Evolutionary conservation across 2,329 filamentous ascomycete species (phyloP).

Genomic region (Coniochaeta sp.): DNA sequence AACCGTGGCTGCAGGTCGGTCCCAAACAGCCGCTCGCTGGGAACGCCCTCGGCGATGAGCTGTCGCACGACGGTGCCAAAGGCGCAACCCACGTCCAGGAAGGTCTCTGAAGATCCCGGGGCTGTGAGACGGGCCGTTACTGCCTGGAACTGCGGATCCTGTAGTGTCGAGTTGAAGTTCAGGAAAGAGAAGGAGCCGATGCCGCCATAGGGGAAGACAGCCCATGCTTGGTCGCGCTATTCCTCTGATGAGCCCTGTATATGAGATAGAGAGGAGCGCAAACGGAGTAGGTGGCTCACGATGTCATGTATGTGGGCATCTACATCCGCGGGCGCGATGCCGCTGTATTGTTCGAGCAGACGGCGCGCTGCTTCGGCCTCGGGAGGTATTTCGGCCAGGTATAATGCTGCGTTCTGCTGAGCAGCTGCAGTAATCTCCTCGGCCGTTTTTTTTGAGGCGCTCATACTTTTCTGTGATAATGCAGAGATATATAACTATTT

Average conservation of each 20-base stretch:
- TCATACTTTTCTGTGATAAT: not conserved
- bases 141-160: slow-evolving; percentile 16
- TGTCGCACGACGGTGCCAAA: slow-evolving; percentile 35
- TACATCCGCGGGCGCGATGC: slow-evolving; percentile 4
- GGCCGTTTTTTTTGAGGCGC: not conserved
- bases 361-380: not conserved
- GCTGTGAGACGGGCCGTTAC: slow-evolving; percentile 16
- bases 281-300: slow-evolving; percentile 2
- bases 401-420: not conserved
- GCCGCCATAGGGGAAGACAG: slow-evolving; percentile 26
- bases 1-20: slow-evolving; percentile 25
- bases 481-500: not conserved
- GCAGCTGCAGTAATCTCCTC: not conserved
- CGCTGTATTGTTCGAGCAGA: slow-evolving; percentile 7
- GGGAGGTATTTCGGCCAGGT: not conserved
- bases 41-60: slow-evolving; percentile 27
- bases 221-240: slow-evolving; percentile 26
- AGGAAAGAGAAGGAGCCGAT: slow-evolving; percentile 28
- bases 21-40: slow-evolving; percentile 26
- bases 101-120: slow-evolving; percentile 10
- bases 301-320: slow-evolving; percentile 5
- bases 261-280: slow-evolving; percentile 3
- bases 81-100: slow-evolving; percentile 34
- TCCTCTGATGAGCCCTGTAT: not conserved
- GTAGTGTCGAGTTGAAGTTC: slow-evolving; percentile 19